Evolutionary conservation across 2,329 filamentous ascomycete species (phyloP).

Genomic region (Aspergillus luchuensis): DNA sequence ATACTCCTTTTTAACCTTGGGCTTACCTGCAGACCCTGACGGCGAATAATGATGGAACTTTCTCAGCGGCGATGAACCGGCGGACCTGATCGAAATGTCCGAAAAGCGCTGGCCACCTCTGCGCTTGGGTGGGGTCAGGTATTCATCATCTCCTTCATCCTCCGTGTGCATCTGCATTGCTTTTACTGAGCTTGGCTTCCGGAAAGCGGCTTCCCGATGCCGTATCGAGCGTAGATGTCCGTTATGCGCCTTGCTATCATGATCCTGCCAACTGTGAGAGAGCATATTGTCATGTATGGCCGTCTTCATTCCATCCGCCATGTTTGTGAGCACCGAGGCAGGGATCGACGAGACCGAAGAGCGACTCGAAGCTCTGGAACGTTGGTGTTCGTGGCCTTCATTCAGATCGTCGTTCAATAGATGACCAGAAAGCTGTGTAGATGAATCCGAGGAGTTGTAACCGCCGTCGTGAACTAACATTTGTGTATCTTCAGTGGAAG

Average conservation of each 20-base stretch:
- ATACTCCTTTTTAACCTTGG: conserved; percentile 49
- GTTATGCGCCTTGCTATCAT: conserved; percentile 11
- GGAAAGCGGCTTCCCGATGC: conserved; percentile 42
- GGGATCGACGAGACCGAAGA: conserved; percentile 47
- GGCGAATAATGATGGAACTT: conserved; percentile 40
- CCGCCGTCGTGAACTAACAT: conserved; percentile 29
- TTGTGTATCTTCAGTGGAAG: conserved; percentile 22
- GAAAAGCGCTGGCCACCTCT: conserved; percentile 32
- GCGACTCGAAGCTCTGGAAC: conserved; percentile 40
- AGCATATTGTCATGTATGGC: conserved; percentile 23
- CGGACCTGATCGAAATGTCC: conserved; percentile 35
- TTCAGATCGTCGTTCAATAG: conserved; percentile 30
- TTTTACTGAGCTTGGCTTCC: conserved; percentile 49
- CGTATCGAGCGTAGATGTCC: conserved; percentile 27
- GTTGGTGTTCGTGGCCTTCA: conserved; percentile 25
- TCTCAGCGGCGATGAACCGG: conserved; percentile 35
- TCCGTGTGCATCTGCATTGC: conserved; percentile 49
- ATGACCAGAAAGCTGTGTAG: conserved; percentile 33
- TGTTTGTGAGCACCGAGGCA: conserved; percentile 40
- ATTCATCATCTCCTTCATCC: conserved; percentile 46
- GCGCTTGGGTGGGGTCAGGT: conserved; percentile 38
- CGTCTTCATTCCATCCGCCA: conserved; percentile 29
- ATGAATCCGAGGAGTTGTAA: conserved; percentile 40
- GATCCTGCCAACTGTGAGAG: conserved; percentile 22
- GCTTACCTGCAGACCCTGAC: conserved; percentile 28